Conservation (phyloP, 345 rosid species). For the Brassica juncea region DNA sequence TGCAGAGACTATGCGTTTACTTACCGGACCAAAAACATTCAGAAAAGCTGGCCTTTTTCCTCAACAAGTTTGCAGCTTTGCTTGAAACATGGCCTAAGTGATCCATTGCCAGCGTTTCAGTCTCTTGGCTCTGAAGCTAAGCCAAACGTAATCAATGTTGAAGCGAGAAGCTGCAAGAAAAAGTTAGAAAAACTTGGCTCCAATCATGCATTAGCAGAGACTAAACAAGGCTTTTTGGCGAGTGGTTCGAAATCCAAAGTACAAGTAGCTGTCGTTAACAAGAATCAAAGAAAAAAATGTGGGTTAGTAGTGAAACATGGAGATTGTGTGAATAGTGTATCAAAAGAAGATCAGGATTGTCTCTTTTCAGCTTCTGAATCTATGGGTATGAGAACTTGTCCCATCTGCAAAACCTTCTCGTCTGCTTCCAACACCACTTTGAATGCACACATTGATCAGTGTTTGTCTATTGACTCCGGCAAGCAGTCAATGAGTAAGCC, state of each 20-base stretch:
- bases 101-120: slow-evolving; percentile 83
- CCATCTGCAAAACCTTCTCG: slow-evolving; percentile 96
- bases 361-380: slow-evolving; percentile 45
- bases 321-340: slow-evolving; percentile 45
- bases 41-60: slow-evolving; percentile 91
- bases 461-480: slow-evolving; percentile 74
- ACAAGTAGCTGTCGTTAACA: slow-evolving; percentile 46
- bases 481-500: slow-evolving; percentile 23
- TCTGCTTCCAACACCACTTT: slow-evolving; percentile 96
- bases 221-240: slow-evolving; percentile 23
- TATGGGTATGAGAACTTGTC: slow-evolving; percentile 69
- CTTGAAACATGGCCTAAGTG: slow-evolving; percentile 79
- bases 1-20: slow-evolving; percentile 85
- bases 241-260: slow-evolving; percentile 57
- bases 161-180: slow-evolving; percentile 13
- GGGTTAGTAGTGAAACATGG: slow-evolving; percentile 69
- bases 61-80: slow-evolving; percentile 73
- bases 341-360: slow-evolving; percentile 57
- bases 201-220: slow-evolving; percentile 6
- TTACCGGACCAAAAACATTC: slow-evolving; percentile 76
- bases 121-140: slow-evolving; percentile 47
- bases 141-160: background rate
- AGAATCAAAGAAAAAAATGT: slow-evolving; percentile 61
- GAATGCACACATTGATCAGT: slow-evolving; percentile 98
- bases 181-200: slow-evolving; percentile 21